Percentiles rank a stretch among this genome's conserved stretches.
Evolutionary conservation across 306 rosid species (phyloP).

Genomic region (Mimosa pudica): DNA sequence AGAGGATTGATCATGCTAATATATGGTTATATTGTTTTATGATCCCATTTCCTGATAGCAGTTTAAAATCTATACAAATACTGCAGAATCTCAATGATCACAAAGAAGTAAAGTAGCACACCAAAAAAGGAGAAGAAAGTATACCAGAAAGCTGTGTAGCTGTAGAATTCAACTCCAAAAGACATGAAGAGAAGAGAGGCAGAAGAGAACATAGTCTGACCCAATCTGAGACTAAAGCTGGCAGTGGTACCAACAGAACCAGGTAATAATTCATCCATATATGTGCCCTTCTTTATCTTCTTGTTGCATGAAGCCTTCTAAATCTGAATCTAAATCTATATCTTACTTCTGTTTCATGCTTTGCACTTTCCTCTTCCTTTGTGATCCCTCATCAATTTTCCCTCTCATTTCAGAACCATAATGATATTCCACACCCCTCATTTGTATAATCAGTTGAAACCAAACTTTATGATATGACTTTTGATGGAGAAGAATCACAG

Average conservation of each 20-base stretch:
- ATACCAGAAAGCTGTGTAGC: conserved; percentile 89
- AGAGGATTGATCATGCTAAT: conserved; percentile 4
- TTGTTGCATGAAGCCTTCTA: conserved; percentile 24
- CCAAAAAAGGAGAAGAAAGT: conserved; percentile 8
- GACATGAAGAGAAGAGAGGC: conserved; percentile 91
- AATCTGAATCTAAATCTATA: neutral
- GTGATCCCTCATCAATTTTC: conserved; percentile 41
- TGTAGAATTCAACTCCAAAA: conserved; percentile 78
- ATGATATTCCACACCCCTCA: conserved; percentile 15
- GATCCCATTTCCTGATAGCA: neutral
- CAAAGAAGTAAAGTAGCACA: neutral
- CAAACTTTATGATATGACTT: neutral
- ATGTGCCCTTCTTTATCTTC: conserved; percentile 27
- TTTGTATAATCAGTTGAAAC: conserved; percentile 22
- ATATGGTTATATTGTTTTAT: neutral
- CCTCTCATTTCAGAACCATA: conserved; percentile 36
- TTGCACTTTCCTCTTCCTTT: conserved; percentile 44
- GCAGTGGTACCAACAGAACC: conserved; percentile 78
- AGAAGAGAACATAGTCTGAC: conserved; percentile 77
- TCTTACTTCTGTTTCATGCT: conserved; percentile 23
- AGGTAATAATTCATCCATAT: conserved; percentile 66
- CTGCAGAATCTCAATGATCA: neutral
- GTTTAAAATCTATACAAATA: neutral
- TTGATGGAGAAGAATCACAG: neutral
- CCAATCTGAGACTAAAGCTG: conserved; percentile 76